Evolutionary conservation across 257 asterid genomes (phyloP).

Genomic region (Jasminum sambac): DNA sequence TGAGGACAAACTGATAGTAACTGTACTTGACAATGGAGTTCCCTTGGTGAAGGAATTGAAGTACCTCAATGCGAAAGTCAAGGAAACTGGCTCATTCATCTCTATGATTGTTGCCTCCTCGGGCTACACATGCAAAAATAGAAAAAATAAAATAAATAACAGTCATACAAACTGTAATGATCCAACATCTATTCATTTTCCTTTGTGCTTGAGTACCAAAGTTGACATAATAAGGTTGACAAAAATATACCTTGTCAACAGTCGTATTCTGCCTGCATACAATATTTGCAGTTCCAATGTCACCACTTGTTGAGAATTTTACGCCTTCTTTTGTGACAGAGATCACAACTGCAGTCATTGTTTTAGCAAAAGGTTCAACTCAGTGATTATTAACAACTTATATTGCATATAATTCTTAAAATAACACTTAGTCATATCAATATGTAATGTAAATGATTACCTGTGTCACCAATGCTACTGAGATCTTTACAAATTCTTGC

Average conservation of each 20-base stretch:
- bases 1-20: conserved; percentile 61
- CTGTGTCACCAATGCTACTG: conserved; percentile 45
- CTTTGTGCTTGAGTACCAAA: neutral
- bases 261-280: conserved; percentile 53
- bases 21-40: conserved; percentile 47
- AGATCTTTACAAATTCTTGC: conserved; percentile 43
- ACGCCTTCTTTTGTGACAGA: conserved; percentile 58
- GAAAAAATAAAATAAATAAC: neutral
- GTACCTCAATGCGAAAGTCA: conserved; percentile 60
- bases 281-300: conserved; percentile 45
- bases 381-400: neutral
- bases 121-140: conserved; percentile 38
- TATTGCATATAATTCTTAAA: neutral
- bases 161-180: neutral
- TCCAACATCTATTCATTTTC: neutral
- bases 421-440: neutral
- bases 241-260: conserved; percentile 40
- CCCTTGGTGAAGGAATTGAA: conserved; percentile 66
- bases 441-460: conserved; percentile 14
- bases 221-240: neutral
- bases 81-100: conserved; percentile 66
- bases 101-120: conserved; percentile 65
- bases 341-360: conserved; percentile 41
- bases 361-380: neutral
- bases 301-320: conserved; percentile 56